Evolutionary conservation across 257 asterid species (phyloP).

Genomic region (Penstemon barbatus): DNA sequence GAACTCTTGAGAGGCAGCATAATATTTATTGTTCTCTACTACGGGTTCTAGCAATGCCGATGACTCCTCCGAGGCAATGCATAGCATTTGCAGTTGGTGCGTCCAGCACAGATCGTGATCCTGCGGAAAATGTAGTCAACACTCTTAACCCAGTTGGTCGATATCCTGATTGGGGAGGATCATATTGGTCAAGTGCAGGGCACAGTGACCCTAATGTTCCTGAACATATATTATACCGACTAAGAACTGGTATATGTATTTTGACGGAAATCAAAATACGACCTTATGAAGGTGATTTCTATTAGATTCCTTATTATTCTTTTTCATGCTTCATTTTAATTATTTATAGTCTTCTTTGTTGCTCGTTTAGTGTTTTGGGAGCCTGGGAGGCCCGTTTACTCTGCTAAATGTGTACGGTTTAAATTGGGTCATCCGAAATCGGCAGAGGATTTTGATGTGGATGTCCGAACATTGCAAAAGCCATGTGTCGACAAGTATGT

Average conservation of each 20-base stretch:
- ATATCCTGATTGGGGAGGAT: constrained; percentile 17
- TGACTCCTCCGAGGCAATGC: constrained; percentile 32
- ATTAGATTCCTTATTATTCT: not conserved
- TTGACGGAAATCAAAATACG: constrained; percentile 51
- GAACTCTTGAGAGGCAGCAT: constrained; percentile 41
- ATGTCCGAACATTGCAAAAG: constrained; percentile 29
- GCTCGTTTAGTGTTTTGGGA: constrained; percentile 43
- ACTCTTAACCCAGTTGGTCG: constrained; percentile 43
- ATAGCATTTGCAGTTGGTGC: constrained; percentile 45
- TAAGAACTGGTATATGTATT: constrained; percentile 38
- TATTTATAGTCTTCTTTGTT: not conserved
- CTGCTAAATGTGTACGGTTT: constrained; percentile 62
- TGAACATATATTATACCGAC: constrained; percentile 48
- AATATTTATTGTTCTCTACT: constrained; percentile 41
- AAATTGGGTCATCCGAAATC: constrained; percentile 52
- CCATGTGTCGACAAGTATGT: constrained; percentile 48
- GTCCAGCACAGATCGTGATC: constrained; percentile 51
- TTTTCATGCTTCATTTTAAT: not conserved
- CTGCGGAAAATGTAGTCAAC: constrained; percentile 34
- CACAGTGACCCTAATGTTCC: constrained; percentile 48
- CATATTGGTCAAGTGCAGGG: constrained; percentile 68
- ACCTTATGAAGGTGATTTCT: constrained; percentile 54
- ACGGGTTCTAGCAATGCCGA: constrained; percentile 34
- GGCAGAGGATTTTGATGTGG: constrained; percentile 20
- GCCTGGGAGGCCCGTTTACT: constrained; percentile 49